Base-by-base conservation (phyloP, 148 eudicot species). In the Dianthus caryophyllus region DNA sequence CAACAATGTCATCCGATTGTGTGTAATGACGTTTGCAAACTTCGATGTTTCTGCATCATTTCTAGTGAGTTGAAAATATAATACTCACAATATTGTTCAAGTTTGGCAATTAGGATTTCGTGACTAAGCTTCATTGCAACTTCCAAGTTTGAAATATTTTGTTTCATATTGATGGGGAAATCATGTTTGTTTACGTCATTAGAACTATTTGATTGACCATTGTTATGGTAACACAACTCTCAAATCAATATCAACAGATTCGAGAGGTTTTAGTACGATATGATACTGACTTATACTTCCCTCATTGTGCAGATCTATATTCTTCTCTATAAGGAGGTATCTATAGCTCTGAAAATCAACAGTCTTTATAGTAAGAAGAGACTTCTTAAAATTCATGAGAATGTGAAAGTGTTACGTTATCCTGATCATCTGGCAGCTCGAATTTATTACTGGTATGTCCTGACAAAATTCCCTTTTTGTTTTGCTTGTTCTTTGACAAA, bases 301-400 rank as follows among this genome's bases (percentile, higher is more conserved):
- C 46, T 48, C 55, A 20, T 31, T 57, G 50, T 79, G 84, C 91
- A 94, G 98, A 85, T 94, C 49, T 94, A 90, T 76, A 83, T 94
- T 77, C 98, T 94, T 82, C 75, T 94, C 15, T 94, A 94, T 73
- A 94, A 94, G 80, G 98, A 94, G 81, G 90, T 94, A 59, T 85
- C 96, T 73, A 69, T 90, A 73, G 98, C 98, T 65, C 69, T 94
- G 63, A 94, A 94, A 81, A 94, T 94, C 55, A 90, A 94, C 77
- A 94, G 98, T 61, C 87, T 81, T 53, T 86, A 94, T 59, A 90
- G 97, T 77, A 94, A 94, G 87, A 83, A 75, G 80, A 86, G 79
- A 78, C 98, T 94, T 67, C 83, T 86, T 18, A 77, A 74, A 76
- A 94, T 94, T 79, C 98, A 94, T 71, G 96, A 94, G 73, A 94